phyloP scores from a whole-genome alignment of 148 eudicot genomes.

The Fagopyrum esculentum region DNA sequence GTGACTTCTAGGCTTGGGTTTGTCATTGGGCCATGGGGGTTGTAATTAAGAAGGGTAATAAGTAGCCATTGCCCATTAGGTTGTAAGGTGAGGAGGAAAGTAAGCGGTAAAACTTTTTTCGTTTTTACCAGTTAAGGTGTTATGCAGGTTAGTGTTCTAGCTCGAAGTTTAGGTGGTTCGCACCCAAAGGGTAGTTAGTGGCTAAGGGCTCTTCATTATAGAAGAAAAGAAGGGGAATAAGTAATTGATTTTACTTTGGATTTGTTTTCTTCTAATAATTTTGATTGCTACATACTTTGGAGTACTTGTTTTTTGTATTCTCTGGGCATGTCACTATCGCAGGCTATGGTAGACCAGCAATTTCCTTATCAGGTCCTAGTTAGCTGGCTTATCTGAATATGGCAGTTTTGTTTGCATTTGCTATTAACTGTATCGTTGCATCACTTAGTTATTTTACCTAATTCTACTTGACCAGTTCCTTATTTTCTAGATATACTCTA shows the following conservation, averaged over 20 bases:
- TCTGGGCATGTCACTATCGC: neutral
- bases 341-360: neutral
- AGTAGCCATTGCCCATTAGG: neutral
- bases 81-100: no score
- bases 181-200: no score
- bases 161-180: no score
- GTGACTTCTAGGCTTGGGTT: neutral
- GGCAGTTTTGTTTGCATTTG: constrained; percentile 1
- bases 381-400: constrained; percentile 9
- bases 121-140: no score
- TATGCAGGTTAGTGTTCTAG: no score
- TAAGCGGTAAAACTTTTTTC: no score
- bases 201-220: no score
- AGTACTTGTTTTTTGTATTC: neutral
- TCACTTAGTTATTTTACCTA: constrained; percentile 1
- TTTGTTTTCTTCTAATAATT: constrained; percentile 7
- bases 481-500: constrained; percentile 1
- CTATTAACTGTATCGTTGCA: neutral
- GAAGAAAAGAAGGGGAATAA: neutral
- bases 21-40: neutral
- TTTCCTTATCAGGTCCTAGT: constrained; percentile 1
- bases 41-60: neutral
- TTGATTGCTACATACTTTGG: constrained; percentile 1
- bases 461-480: neutral
- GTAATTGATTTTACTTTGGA: constrained; percentile 1